Percentiles rank a stretch among this genome's conserved stretches.
Evolutionary conservation across 192 early-diverging fungal species (phyloP).

Genomic region (Rhizoclosmatium globosum): DNA sequence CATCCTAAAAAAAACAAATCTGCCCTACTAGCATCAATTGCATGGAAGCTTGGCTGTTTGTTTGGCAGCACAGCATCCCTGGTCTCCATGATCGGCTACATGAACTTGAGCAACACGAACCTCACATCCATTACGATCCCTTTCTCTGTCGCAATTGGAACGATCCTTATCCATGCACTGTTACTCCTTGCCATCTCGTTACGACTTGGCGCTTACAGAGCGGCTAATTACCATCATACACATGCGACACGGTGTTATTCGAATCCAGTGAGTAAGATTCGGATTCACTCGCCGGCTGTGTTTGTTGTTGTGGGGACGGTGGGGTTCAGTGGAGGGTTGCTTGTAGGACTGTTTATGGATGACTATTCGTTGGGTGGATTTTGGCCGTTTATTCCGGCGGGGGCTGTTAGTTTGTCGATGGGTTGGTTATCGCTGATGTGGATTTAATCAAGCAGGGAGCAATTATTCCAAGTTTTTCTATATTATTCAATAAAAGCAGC

Average conservation of each 20-base stretch:
- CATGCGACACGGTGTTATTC: not conserved
- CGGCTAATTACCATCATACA: slow-evolving; percentile 1
- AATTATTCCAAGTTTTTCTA: not conserved
- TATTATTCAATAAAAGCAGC: not conserved
- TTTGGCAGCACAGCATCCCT: not conserved
- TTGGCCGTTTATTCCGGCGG: slow-evolving; percentile 25
- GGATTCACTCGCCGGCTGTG: slow-evolving; percentile 12
- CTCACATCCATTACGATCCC: slow-evolving; percentile 3
- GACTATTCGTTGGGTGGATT: slow-evolving; percentile 14
- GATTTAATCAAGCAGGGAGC: slow-evolving; percentile 51
- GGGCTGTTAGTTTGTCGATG: not conserved
- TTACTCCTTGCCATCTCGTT: slow-evolving; percentile 14
- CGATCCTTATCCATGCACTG: slow-evolving; percentile 13
- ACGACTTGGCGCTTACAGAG: slow-evolving; percentile 20
- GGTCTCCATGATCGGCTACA: slow-evolving; percentile 23
- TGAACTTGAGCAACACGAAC: not conserved
- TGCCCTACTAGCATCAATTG: slow-evolving; percentile 6
- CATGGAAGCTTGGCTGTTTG: slow-evolving; percentile 29
- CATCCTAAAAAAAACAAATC: not conserved
- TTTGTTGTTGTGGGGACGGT: slow-evolving; percentile 5
- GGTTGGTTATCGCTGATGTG: not conserved
- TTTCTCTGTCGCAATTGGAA: slow-evolving; percentile 17
- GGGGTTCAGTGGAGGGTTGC: slow-evolving; percentile 15
- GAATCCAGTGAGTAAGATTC: slow-evolving; percentile 8
- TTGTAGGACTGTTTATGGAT: slow-evolving; percentile 14